These are phyloP conservation scores for Aspergillus felis DNA, from an alignment of 2,329 filamentous ascomycete species.

Conservation along the genomic window DNA sequence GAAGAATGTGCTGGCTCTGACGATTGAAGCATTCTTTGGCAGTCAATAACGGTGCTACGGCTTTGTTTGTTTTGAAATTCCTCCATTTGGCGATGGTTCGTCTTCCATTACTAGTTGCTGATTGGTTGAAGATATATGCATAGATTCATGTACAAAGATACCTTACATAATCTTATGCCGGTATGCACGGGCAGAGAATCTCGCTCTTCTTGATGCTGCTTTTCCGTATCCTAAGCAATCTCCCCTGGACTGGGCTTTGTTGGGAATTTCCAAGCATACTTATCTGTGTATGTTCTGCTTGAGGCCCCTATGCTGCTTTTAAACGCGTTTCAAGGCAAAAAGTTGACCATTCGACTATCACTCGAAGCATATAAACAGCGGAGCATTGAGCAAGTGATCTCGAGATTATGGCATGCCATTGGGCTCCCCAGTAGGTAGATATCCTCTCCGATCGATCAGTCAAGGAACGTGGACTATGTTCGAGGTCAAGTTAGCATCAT, in stretches of 20 bases:
- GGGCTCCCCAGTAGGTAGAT: no score
- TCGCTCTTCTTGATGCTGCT: not conserved
- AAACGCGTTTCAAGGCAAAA: no score
- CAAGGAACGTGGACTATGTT: not conserved
- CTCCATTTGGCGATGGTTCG: constrained; percentile 5
- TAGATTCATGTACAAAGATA: not conserved
- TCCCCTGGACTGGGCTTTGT: no score
- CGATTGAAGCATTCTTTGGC: not conserved
- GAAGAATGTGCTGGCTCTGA: not conserved
- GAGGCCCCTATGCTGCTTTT: no score
- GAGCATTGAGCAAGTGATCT: not conserved
- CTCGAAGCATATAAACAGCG: no score
- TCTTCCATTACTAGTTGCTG: not conserved
- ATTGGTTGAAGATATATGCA: not conserved
- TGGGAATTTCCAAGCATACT: no score
- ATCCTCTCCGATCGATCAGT: not conserved
- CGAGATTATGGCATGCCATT: not conserved
- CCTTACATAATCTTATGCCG: not conserved
- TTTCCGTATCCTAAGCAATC: no score
- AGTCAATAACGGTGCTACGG: not conserved
- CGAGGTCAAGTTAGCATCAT: not conserved
- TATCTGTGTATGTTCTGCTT: no score
- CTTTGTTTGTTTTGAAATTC: constrained; percentile 9
- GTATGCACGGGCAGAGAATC: not conserved
- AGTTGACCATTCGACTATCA: no score